These are phyloP conservation scores for Wickerhamomyces ciferrii DNA, from an alignment of 805 yeast genomes.

Conservation along the genomic window DNA sequence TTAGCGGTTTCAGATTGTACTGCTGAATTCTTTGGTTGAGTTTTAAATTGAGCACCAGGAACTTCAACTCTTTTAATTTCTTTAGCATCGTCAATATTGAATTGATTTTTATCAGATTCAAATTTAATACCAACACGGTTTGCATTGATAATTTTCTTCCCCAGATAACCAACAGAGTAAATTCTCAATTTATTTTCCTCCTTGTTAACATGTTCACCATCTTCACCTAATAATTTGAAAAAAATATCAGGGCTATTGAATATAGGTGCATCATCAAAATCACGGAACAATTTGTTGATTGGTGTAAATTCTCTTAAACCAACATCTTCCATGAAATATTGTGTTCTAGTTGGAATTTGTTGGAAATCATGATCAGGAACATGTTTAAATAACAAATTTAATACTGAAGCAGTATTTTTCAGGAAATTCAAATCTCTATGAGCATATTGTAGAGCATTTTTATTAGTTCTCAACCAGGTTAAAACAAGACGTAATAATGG, in stretches of 20 bases:
- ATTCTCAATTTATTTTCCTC: constrained; percentile 29
- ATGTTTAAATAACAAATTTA: constrained; percentile 21
- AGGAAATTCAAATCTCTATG: constrained; percentile 27
- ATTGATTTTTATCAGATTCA: constrained; percentile 10
- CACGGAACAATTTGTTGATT: constrained; percentile 48
- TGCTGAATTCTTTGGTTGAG: neutral
- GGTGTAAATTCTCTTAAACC: constrained; percentile 54
- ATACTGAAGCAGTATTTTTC: constrained; percentile 22
- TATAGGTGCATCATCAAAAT: constrained; percentile 45
- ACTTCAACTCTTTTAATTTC: neutral
- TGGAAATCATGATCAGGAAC: constrained; percentile 10
- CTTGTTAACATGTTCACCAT: constrained; percentile 20
- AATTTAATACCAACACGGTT: constrained; percentile 26
- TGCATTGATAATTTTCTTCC: constrained; percentile 21
- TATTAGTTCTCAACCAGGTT: constrained; percentile 53
- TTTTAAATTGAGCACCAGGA: neutral
- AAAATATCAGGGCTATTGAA: constrained; percentile 12
- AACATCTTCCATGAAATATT: constrained; percentile 63
- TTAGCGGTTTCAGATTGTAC: neutral
- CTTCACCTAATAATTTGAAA: constrained; percentile 17
- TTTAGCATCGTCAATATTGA: constrained; percentile 11
- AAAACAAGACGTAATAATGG: constrained; percentile 44
- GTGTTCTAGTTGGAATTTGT: constrained; percentile 39
- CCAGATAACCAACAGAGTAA: constrained; percentile 27
- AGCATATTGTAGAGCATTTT: constrained; percentile 31